Evolutionary conservation across 2,329 filamentous ascomycete species (phyloP), one percentile per base, ranked within the genome.

Genomic region (Pseudogymnoascus verrucosus): DNA sequence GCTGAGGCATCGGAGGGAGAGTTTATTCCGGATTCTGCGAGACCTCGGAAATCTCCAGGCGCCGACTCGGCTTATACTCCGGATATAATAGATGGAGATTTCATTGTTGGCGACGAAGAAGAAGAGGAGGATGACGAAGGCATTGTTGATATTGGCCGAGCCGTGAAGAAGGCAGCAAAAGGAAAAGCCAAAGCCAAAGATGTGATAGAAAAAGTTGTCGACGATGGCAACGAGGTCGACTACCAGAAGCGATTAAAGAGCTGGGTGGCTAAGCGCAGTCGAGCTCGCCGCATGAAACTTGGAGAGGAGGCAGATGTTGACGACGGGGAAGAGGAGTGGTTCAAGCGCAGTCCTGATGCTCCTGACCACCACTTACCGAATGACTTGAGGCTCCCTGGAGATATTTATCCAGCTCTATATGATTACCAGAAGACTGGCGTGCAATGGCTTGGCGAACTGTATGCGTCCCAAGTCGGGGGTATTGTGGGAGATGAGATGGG

Each of bases 401-500:
- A 99, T 70, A 93, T 99, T 6, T 93, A 90, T 68, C 91, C 92
- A 0, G 91, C 91, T 2, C 79, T 99, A 0, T 99, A 98, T 70
- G 91, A 96, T 67, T 99, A 99, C 69, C 95, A 99, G 71, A 97
- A 96, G 75, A 97, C 92, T 0, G 93, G 93, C 3, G 92, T 99
- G 3, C 90, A 96, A 72, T 99, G 95, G 95, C 82, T 99, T 5
- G 92, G 91, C 74, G 93, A 99, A 74, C 79, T 99, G 2, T 93
- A 96, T 73, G 86, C 87, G 63, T 92, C 97, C 73, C 85, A 89
- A 65, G 92, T 96, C 4, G 95, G 95, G 23, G 95, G 95, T 2
- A 98, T 99, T 62, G 84, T 99, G 40, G 95, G 93, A 5, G 95
- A 99, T 72, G 95, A 99, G 75, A 99, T 99, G 95, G 95, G 96